A percentile compares a stretch with the other conserved stretches of the same genome.
Evolutionary conservation across 441 rosid genomes (phyloP).

Genomic region (Mallotus repandus): DNA sequence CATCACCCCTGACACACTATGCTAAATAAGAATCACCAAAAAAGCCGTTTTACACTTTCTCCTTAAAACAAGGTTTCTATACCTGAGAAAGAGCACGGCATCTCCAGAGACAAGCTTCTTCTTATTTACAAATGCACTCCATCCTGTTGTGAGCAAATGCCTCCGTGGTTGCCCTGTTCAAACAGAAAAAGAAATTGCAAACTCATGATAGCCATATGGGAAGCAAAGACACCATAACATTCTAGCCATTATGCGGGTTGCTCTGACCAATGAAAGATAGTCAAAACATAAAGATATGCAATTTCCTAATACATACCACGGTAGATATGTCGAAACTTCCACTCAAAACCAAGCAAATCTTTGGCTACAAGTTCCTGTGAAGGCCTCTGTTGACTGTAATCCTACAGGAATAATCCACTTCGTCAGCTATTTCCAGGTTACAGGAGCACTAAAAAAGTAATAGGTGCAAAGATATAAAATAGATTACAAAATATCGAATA

Average conservation of each 20-base stretch:
- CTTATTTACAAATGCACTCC: constrained; percentile 97
- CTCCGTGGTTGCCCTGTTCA: constrained; percentile 90
- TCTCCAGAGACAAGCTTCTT: constrained; percentile 98
- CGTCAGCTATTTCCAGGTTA: background rate
- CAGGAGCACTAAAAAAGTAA: background rate
- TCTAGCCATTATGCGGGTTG: background rate
- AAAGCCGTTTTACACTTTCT: background rate
- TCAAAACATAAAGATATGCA: background rate
- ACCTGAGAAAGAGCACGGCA: constrained; percentile 97
- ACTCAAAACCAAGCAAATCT: constrained; percentile 89
- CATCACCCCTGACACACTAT: constrained; percentile 63
- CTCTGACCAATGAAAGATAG: background rate
- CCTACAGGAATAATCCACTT: constrained; percentile 43
- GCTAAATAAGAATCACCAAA: constrained; percentile 8
- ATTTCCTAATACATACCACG: constrained; percentile 46
- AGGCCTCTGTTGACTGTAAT: constrained; percentile 89
- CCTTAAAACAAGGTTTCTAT: background rate
- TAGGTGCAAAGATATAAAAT: background rate
- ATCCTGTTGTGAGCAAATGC: constrained; percentile 96
- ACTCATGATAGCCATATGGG: background rate
- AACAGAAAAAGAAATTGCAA: constrained; percentile 17
- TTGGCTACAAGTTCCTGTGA: constrained; percentile 95
- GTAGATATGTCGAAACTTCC: constrained; percentile 94
- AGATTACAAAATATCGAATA: background rate
- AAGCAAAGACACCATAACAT: constrained; percentile 1